Evolutionary conservation across 768 basidiomycete species (phyloP).

Genomic region (Naganishia vaughanmartiniae): DNA sequence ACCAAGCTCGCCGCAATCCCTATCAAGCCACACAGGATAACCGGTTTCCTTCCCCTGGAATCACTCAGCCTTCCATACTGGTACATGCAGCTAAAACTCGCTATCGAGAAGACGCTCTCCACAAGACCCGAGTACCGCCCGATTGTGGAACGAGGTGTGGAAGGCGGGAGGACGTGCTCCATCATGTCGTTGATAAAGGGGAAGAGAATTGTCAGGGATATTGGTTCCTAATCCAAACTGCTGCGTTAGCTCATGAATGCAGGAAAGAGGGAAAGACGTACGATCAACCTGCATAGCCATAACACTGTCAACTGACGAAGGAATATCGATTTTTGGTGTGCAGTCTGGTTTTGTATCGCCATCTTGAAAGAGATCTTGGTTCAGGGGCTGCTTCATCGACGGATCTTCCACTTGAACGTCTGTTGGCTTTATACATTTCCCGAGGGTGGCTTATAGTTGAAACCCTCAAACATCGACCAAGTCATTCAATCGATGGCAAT

Average conservation of each 20-base stretch:
- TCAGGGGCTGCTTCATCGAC: no score
- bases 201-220: slow-evolving; percentile 30
- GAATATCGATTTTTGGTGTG: slow-evolving; percentile 8
- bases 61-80: slow-evolving; percentile 38
- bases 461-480: no score
- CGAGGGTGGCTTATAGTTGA: no score
- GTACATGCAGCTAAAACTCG: slow-evolving; percentile 33
- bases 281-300: slow-evolving; percentile 10
- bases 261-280: not conserved
- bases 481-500: no score
- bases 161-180: slow-evolving; percentile 33
- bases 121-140: slow-evolving; percentile 35
- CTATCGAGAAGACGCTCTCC: slow-evolving; percentile 32
- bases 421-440: no score
- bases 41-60: slow-evolving; percentile 35
- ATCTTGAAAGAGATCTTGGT: not conserved
- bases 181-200: slow-evolving; percentile 37
- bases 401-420: no score
- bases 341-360: slow-evolving; percentile 15
- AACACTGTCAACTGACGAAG: slow-evolving; percentile 2
- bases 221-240: not conserved
- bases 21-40: slow-evolving; percentile 32
- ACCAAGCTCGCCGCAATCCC: slow-evolving; percentile 28
- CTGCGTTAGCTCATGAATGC: not conserved
- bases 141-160: slow-evolving; percentile 29